Conservation (phyloP, 495 filamentous ascomycete species). For the Podospora pseudocomata region DNA sequence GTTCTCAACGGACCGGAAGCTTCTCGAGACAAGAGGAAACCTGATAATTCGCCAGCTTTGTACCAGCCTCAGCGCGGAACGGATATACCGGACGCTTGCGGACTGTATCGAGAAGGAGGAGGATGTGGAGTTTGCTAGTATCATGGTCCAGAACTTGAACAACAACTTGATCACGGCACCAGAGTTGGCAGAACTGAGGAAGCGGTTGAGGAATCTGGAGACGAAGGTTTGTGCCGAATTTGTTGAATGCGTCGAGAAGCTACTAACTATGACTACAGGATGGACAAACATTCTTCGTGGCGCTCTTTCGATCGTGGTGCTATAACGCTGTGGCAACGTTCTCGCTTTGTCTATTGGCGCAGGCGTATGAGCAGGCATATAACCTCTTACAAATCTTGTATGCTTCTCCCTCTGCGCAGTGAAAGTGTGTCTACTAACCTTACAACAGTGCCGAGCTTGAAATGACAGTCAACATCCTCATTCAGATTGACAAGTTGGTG, state of each 20-base stretch:
- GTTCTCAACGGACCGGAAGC: constrained; percentile 85
- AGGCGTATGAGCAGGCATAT: constrained; percentile 98
- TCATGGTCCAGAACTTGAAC: constrained; percentile 99
- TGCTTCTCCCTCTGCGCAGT: neutral
- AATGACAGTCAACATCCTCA: constrained; percentile 98
- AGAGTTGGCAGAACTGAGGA: constrained; percentile 85
- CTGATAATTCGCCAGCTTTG: constrained; percentile 95
- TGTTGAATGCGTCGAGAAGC: neutral
- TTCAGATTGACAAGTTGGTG: constrained; percentile 98
- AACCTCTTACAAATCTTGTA: constrained; percentile 95
- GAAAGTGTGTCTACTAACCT: neutral
- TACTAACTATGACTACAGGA: constrained; percentile 51
- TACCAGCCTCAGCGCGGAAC: constrained; percentile 84
- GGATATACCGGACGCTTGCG: constrained; percentile 93
- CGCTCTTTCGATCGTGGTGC: constrained; percentile 95
- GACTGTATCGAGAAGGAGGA: constrained; percentile 98
- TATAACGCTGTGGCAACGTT: constrained; percentile 98
- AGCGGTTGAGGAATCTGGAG: constrained; percentile 85
- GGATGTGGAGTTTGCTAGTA: constrained; percentile 96
- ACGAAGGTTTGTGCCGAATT: constrained; percentile 55
- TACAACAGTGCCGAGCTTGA: constrained; percentile 80
- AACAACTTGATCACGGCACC: constrained; percentile 98
- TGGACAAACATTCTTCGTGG: constrained; percentile 90
- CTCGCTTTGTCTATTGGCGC: constrained; percentile 89
- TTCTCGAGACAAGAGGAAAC: constrained; percentile 91